Evolutionary conservation across 2,329 filamentous ascomycete species (phyloP), one percentile per base, ranked within the genome.

Genomic region (Exophiala alcalophila): DNA sequence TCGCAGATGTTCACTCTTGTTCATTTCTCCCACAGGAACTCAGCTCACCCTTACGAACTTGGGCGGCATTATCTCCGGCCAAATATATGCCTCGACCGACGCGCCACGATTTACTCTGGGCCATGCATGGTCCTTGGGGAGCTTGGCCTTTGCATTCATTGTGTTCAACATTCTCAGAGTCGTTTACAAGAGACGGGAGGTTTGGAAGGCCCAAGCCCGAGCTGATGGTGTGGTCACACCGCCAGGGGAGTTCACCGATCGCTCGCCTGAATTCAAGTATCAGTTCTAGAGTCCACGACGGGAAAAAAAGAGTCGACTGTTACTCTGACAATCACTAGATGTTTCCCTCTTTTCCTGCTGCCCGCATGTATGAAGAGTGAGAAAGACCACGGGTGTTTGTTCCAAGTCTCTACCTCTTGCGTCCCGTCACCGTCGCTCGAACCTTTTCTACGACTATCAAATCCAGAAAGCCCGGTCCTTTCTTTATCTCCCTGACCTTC

Each of bases 51-150:
- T 49, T 12, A 49, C 40, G n/a, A 44, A 47, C 25, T 40, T 47
- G 6, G 39, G 44, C 2, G 40, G 35, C 14, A 52, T 88, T 52
- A 83, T 87, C 15, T 49, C 44, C n/a, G 49, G 49, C 7, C 49
- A 52, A 12, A 52, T 52, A 21, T 52, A 52, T 20, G 40, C 40
- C 7, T 45, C 49, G 7, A 52, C 34, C n/a, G 25, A 37, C 16
- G 49, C 49, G 10, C 49, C 49, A 6, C 16, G 28, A 12, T 52
- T 45, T n/a, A 32, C 28, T 5, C 33, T 52, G 20, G 49, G 49
- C 16, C 49, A 52, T 23, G 24, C 44, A 14, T 52, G 49, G 49
- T 49, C 45, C 5, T 24, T 47, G 15, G 45, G 40, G 5, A 43
- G 41, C 24, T 30, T 52, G 18, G 45, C 37, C 4, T 49, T 49